Conservation (phyloP, 306 rosid species). For the Vigna reflexopilosa region DNA sequence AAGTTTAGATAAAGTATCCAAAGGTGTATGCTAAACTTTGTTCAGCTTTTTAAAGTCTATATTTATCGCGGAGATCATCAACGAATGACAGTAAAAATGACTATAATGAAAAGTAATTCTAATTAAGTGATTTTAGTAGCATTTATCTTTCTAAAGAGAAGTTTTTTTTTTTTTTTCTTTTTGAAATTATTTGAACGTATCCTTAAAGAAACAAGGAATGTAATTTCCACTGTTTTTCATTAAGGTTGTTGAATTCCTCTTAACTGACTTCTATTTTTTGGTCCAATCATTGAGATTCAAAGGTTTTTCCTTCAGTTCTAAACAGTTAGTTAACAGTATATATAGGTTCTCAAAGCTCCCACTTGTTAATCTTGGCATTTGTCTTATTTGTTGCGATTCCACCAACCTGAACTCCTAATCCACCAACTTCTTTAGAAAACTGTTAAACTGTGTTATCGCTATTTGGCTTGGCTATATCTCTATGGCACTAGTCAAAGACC, state of each 20-base stretch:
- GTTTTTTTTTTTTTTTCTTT: neutral
- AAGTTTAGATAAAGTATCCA: neutral
- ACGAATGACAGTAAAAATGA: neutral
- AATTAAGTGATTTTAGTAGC: neutral
- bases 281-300: constrained; percentile 4
- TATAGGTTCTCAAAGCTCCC: constrained; percentile 24
- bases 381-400: constrained; percentile 48
- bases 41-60: neutral
- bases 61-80: neutral
- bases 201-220: neutral
- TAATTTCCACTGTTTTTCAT: constrained; percentile 38
- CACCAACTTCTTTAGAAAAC: constrained; percentile 21
- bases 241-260: constrained; percentile 30
- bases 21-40: neutral
- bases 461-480: constrained; percentile 42
- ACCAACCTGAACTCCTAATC: constrained; percentile 51
- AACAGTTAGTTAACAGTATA: constrained; percentile 21
- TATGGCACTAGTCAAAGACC: constrained; percentile 45
- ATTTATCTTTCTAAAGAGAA: neutral
- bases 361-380: constrained; percentile 22
- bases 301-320: neutral
- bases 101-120: too few species aligned
- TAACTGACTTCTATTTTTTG: constrained; percentile 5
- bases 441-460: constrained; percentile 44
- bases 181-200: neutral